These are phyloP conservation scores for Osmanthus fragrans DNA, from an alignment of 257 asterid genomes.

Conservation along the genomic window DNA sequence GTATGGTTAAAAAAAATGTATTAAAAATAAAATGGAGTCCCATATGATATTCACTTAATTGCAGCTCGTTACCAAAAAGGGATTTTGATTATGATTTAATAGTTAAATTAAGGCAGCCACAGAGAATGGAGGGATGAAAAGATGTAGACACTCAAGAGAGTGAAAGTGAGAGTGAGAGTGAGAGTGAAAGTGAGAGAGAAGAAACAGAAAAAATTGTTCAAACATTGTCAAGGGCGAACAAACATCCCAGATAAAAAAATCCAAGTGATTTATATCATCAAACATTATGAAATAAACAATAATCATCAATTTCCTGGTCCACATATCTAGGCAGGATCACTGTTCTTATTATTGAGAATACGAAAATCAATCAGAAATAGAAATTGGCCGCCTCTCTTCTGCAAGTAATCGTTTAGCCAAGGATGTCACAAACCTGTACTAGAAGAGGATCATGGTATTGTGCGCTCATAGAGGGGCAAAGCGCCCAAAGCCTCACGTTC, in stretches of 20 bases:
- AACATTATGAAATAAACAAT: not conserved
- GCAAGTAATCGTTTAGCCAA: not conserved
- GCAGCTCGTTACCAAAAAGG: too few species aligned
- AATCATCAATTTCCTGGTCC: not conserved
- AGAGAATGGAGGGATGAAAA: too few species aligned
- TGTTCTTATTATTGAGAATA: not conserved
- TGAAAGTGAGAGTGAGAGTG: too few species aligned
- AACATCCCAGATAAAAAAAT: not conserved
- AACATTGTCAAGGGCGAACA: not conserved
- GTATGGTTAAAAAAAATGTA: too few species aligned
- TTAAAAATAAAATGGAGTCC: too few species aligned
- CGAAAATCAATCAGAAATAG: not conserved
- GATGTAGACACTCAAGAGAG: too few species aligned
- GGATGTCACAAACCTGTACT: not conserved
- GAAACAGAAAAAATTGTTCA: not conserved
- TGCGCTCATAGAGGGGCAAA: conserved; percentile 88
- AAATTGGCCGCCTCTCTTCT: not conserved
- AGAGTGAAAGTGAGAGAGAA: too few species aligned
- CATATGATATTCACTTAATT: too few species aligned
- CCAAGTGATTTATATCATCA: not conserved
- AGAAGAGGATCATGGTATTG: conserved; percentile 54
- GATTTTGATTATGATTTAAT: too few species aligned
- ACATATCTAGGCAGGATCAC: not conserved
- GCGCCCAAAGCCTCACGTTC: conserved; percentile 94
- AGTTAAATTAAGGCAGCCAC: too few species aligned